A percentile compares a stretch with the other conserved stretches of the same genome.
Evolutionary conservation across 805 yeast genomes (phyloP).

Genomic region (Saturnispora serradocipensis): DNA sequence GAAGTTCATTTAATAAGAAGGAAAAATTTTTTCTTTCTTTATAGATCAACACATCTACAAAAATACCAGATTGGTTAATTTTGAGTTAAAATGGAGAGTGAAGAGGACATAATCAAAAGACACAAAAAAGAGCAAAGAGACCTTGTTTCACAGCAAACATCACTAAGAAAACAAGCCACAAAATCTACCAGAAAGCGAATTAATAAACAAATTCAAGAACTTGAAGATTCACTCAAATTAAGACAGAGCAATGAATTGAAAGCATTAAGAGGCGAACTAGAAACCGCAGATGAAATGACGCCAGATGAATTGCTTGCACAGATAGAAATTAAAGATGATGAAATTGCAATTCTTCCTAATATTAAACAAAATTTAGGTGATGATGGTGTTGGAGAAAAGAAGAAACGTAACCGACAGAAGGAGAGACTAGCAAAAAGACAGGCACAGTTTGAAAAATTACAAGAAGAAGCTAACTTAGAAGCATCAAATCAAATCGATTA

Average conservation of each 20-base stretch:
- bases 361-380: not conserved
- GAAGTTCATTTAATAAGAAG: not conserved
- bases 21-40: not conserved
- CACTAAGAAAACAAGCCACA: constrained; percentile 74
- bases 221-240: constrained; percentile 47
- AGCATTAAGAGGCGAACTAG: constrained; percentile 24
- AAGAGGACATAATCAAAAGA: constrained; percentile 44
- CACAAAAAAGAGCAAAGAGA: constrained; percentile 67
- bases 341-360: constrained; percentile 1
- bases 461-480: constrained; percentile 60
- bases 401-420: constrained; percentile 70
- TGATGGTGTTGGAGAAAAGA: constrained; percentile 8
- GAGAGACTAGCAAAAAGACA: constrained; percentile 73
- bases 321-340: constrained; percentile 23
- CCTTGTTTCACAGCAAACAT: constrained; percentile 56
- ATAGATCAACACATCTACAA: not conserved
- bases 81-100: constrained; percentile 23
- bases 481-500: constrained; percentile 59
- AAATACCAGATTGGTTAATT: not conserved
- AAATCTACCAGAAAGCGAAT: constrained; percentile 70
- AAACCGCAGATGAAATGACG: constrained; percentile 39
- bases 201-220: constrained; percentile 43
- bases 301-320: constrained; percentile 64
- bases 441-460: constrained; percentile 55
- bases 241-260: constrained; percentile 48